Base-by-base conservation (phyloP, 768 basidiomycete genomes). In the Rhodotorula sphaerocarpa region DNA sequence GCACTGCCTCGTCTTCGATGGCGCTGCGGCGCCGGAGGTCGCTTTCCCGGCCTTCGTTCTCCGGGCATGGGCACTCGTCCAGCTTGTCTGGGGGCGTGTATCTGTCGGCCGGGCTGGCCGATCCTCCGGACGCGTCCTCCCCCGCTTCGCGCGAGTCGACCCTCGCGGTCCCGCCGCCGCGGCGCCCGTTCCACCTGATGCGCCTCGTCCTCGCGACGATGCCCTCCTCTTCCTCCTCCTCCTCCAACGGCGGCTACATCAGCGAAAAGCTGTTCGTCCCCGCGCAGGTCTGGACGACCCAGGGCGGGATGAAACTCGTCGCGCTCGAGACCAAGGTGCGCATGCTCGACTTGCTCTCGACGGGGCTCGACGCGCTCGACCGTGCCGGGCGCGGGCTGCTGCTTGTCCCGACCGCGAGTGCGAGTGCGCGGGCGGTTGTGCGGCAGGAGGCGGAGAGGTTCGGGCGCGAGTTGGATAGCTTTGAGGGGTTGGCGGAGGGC, bases 141-240 rank as follows among this genome's bases (percentile, higher is more conserved):
- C 12, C 55, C 36, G 31, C 43, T 21, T 44, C 64, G 20, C 43
- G 66, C 28, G 57, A 56, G 10, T 36, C 45, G 7, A 43, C 46
- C 15, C 28, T 63, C 20, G 50, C 61, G 27, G 30, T 61, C 3
- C 69, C 61, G 0, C 15, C 85, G 28, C 77, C 88, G 52, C 80
- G 87, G 46, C 86, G 90, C 70, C 90, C 90, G 15, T 93, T 91
- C 73, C 86, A 90, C 74, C 81, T 93, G 81, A 91, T 93, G 89
- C 78, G 79, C 63, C 80, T 88, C 28, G 77, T 93, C 42, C 80
- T 84, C 63, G 82, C 79, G 55, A 89, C 89, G 31, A 92, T 92
- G 83, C 59, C 59, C 9, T 34, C 23, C 7, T 47, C 50, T 6
- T 25, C 30, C 2, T 6, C 31, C 10, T 11, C 44, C 5, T 33